Evolutionary conservation across 257 asterid genomes (phyloP).

Genomic region (Misopates orontium): DNA sequence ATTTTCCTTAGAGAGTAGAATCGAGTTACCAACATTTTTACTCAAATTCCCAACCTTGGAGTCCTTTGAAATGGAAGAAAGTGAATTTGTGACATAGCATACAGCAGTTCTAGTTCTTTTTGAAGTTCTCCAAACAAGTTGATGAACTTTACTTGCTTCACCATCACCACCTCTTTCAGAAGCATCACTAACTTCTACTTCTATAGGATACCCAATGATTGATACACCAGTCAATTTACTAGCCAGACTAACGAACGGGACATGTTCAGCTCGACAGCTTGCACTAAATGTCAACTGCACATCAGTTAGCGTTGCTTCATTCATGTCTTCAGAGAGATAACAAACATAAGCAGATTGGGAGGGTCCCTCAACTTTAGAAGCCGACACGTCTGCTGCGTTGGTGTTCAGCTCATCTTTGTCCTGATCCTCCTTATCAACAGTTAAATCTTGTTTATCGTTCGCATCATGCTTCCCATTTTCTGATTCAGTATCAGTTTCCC

Average conservation of each 20-base stretch:
- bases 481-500: no score
- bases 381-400: neutral
- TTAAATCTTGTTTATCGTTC: no score
- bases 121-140: conserved; percentile 57
- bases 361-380: conserved; percentile 18
- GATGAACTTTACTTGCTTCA: conserved; percentile 19
- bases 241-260: conserved; percentile 53
- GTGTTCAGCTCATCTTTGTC: neutral
- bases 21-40: conserved; percentile 8
- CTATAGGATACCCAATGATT: conserved; percentile 62
- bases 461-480: no score
- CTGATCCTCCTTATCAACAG: conserved; percentile 22
- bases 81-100: conserved; percentile 38
- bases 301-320: conserved; percentile 38
- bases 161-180: conserved; percentile 25
- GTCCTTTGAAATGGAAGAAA: conserved; percentile 24
- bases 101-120: conserved; percentile 69
- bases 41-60: conserved; percentile 14
- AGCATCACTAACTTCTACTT: conserved; percentile 34
- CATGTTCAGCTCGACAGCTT: conserved; percentile 36
- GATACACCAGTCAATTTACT: conserved; percentile 44
- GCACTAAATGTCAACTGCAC: conserved; percentile 48
- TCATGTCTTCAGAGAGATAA: conserved; percentile 14
- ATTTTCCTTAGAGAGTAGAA: conserved; percentile 8
- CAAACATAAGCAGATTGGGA: conserved; percentile 17